Conservation (phyloP, 176 grass and related monocot genomes). For the Cocos nucifera region DNA sequence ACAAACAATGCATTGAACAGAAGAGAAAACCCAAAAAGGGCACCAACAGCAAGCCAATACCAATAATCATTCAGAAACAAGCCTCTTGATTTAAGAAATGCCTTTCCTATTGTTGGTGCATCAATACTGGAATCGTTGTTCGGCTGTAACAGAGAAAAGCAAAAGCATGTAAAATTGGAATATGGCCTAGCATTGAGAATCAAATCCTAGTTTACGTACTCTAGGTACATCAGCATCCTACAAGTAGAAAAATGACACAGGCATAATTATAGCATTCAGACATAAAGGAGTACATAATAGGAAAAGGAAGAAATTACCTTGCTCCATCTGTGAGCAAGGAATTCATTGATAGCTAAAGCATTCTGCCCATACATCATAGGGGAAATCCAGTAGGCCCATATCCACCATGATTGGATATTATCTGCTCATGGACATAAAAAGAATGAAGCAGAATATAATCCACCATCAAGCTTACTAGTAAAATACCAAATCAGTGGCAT, state of each 20-base stretch:
- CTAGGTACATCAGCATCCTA: too few relatives aligned
- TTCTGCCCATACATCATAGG: conserved; percentile 87
- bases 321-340: conserved; percentile 73
- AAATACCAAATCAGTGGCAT: too few relatives aligned
- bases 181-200: too few relatives aligned
- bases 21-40: conserved; percentile 46
- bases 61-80: conserved; percentile 48
- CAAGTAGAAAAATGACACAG: too few relatives aligned
- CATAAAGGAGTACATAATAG: too few relatives aligned
- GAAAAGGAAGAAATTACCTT: conserved; percentile 34
- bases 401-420: conserved; percentile 93
- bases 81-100: conserved; percentile 74
- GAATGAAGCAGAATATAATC: not conserved
- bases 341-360: conserved; percentile 77
- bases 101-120: conserved; percentile 58
- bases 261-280: too few relatives aligned
- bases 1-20: conserved; percentile 71
- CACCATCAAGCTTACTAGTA: too few relatives aligned
- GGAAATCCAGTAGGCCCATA: conserved; percentile 87
- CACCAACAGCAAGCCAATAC: conserved; percentile 75
- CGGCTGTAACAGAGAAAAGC: conserved; percentile 30
- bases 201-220: too few relatives aligned
- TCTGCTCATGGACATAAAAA: conserved; percentile 29
- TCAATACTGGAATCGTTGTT: conserved; percentile 46
- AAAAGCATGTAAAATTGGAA: not conserved